Evolutionary conservation across 1,284 basidiomycete genomes (phyloP), one percentile per base, ranked within the genome.

Genomic region (Cystobasidiaceae sp.): DNA sequence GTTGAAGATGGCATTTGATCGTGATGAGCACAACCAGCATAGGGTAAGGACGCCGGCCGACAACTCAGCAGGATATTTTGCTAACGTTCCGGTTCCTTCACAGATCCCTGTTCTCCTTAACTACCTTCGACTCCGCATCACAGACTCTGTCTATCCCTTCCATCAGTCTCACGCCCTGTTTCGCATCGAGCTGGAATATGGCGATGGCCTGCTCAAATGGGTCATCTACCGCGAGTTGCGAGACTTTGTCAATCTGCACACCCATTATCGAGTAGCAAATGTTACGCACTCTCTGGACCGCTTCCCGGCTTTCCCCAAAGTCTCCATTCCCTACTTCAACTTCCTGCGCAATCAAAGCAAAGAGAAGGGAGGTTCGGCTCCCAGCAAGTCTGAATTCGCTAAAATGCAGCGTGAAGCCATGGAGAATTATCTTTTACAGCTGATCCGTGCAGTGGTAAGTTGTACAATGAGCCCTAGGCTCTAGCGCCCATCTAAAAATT

Each of bases 171-270:
- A 89, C 73, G 85, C 89, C 4, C 85, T 93, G 2, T 96, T 93
- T 76, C 84, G 91, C 19, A 92, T 96, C 71, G 92, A 96, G 73
- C 77, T 81, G 77, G 90, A 96, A 78, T 97, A 98, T 74, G 94
- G 91, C 0, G 93, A 96, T 70, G 90, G 91, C n/a, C 86, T 87
- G 3, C 86, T 88, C 64, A 86, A 90, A 76, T 98, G 96, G 94
- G 92, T 97, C 32, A 85, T 98, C 48, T 97, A 98, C 78, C 86
- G 94, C 59, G 89, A 94, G 77, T 81, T 97, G 56, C 85, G 90
- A 67, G 94, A 98, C 76, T 97, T 99, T 74, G 71, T 97, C 58
- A 88, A 87, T 32, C 78, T 98, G 19, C 94, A 98, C 75, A 84
- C 88, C 0, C 93, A 97, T 75, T 97, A 97, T 75, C 82, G 88